Conservation (phyloP, 179 eudicot genomes). For the Nepenthes alata region DNA sequence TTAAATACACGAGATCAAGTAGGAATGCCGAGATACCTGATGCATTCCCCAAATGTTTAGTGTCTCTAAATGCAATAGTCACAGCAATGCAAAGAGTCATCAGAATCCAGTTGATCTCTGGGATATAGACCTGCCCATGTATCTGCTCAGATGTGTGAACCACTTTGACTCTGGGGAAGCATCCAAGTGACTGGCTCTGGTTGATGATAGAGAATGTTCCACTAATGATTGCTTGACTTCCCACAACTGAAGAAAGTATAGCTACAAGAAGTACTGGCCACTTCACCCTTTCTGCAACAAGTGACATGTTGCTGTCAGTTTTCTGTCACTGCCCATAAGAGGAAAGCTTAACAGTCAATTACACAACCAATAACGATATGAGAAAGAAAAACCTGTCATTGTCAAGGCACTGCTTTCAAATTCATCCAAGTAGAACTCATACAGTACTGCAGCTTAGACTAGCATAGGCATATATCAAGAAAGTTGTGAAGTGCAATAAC, state of each 20-base stretch:
- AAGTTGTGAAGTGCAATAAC: too few relatives aligned
- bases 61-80: conserved; percentile 81
- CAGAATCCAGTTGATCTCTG: conserved; percentile 87
- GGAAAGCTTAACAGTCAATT: background rate
- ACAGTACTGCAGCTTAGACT: too few relatives aligned
- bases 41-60: conserved; percentile 89
- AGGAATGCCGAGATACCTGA: conserved; percentile 38
- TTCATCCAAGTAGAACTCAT: too few relatives aligned
- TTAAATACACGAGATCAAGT: background rate
- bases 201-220: conserved; percentile 94
- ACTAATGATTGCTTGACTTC: conserved; percentile 89
- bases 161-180: conserved; percentile 88
- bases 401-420: too few relatives aligned
- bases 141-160: conserved; percentile 80
- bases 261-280: conserved; percentile 75
- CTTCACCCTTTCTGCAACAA: conserved; percentile 50
- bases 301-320: background rate
- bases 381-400: too few relatives aligned
- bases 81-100: conserved; percentile 91
- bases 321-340: background rate
- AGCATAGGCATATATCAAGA: too few relatives aligned
- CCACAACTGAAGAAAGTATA: conserved; percentile 89
- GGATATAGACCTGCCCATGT: conserved; percentile 88
- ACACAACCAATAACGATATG: too few relatives aligned
- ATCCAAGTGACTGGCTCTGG: conserved; percentile 89